phyloP scores from a whole-genome alignment of 768 basidiomycete species.

The Harrya chromipes region DNA sequence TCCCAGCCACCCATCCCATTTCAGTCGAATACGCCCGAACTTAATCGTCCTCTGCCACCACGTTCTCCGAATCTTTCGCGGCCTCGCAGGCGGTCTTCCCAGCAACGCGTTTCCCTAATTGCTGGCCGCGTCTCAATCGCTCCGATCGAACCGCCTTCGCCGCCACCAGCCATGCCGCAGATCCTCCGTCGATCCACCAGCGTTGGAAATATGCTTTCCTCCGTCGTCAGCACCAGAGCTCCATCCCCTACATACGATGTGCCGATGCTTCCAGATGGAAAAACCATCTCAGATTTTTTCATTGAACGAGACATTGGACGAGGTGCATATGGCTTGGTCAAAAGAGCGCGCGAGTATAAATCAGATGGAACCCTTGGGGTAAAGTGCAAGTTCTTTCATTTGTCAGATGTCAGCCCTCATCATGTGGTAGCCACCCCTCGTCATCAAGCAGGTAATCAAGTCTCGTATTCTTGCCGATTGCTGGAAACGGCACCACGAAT shows the following conservation, averaged over 20 bases:
- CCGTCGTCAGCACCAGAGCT: conserved; percentile 55
- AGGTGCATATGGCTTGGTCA: conserved; percentile 94
- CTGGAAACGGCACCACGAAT: conserved; percentile 95
- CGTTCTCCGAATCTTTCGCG: conserved; percentile 59
- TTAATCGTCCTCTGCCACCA: conserved; percentile 31
- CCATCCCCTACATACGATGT: conserved; percentile 50
- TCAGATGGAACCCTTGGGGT: conserved; percentile 81
- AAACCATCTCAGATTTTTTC: conserved; percentile 81
- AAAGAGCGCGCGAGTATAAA: conserved; percentile 77
- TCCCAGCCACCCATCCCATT: conserved; percentile 19
- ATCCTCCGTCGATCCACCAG: conserved; percentile 65
- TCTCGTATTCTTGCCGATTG: conserved; percentile 98
- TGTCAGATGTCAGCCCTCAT: conserved; percentile 5
- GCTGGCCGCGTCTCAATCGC: conserved; percentile 80
- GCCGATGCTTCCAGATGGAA: conserved; percentile 44
- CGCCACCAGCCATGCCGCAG: conserved; percentile 56
- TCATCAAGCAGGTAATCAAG: conserved; percentile 99
- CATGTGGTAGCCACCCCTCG: conserved; percentile 65
- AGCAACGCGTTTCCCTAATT: conserved; percentile 80
- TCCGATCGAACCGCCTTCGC: conserved; percentile 69
- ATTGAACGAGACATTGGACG: conserved; percentile 88
- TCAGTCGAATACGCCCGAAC: conserved; percentile 17
- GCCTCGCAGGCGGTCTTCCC: conserved; percentile 74
- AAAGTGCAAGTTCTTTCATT: conserved; percentile 34
- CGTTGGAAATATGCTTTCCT: conserved; percentile 59